Conservation (phyloP, 805 yeast species). For the Kuraishia hungarica region DNA sequence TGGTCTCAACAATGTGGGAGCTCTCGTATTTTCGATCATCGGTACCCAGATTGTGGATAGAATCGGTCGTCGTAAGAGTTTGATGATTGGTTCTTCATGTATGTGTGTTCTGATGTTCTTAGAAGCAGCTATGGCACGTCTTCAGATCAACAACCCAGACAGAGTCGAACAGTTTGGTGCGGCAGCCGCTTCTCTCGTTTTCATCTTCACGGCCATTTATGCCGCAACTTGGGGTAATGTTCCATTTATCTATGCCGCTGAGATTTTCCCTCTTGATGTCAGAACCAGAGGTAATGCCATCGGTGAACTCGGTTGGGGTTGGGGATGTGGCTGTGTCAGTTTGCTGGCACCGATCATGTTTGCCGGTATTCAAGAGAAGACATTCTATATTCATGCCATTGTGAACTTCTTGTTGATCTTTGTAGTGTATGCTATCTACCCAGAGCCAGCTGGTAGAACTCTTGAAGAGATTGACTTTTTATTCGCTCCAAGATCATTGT, state of each 20-base stretch:
- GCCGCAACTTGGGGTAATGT: slow-evolving; percentile 39
- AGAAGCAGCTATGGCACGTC: slow-evolving; percentile 26
- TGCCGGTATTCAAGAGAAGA: slow-evolving; percentile 27
- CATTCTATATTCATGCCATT: slow-evolving; percentile 36
- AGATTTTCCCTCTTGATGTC: slow-evolving; percentile 38
- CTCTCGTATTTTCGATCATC: slow-evolving; percentile 25
- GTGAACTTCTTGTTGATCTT: slow-evolving; percentile 33
- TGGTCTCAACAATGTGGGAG: slow-evolving; percentile 31
- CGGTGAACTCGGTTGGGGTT: slow-evolving; percentile 41
- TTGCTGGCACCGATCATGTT: slow-evolving; percentile 40
- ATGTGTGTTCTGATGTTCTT: slow-evolving; percentile 36
- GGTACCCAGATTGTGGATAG: slow-evolving; percentile 37
- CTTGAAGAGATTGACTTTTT: slow-evolving; percentile 35
- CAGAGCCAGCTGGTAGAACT: slow-evolving; percentile 38
- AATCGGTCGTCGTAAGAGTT: slow-evolving; percentile 29
- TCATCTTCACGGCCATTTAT: slow-evolving; percentile 37
- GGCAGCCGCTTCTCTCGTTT: slow-evolving; percentile 41
- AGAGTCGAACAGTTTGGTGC: slow-evolving; percentile 22
- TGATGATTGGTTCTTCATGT: slow-evolving; percentile 25
- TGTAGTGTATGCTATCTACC: slow-evolving; percentile 31
- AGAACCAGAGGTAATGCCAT: slow-evolving; percentile 56
- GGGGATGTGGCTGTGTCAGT: slow-evolving; percentile 54
- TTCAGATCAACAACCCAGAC: slow-evolving; percentile 17
- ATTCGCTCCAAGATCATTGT: slow-evolving; percentile 11
- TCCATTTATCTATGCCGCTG: slow-evolving; percentile 53